Evolutionary conservation across 495 filamentous ascomycete genomes (phyloP), one percentile per base, ranked within the genome.

Genomic region (Cudoniella acicularis): DNA sequence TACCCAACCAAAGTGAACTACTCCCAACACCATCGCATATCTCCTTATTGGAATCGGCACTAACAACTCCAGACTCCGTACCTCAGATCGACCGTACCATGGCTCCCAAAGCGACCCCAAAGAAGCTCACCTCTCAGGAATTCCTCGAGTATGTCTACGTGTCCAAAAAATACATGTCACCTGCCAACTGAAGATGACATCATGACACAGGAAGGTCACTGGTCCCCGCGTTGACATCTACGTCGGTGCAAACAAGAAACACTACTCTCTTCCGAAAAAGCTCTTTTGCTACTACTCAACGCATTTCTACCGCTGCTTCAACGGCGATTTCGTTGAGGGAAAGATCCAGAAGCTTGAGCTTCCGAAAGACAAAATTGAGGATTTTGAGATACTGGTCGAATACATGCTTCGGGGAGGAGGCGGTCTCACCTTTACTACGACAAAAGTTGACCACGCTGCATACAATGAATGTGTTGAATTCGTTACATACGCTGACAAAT

Each of bases 231-330:
- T 36, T 36, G 30, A 36, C 30, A 36, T 36, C 30, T 36, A 36
- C 30, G 43, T 48, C 47, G 45, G 21, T 46, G 6, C 1, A 22
- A 13, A 20, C 8, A 18, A 20, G 18, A 41, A 50, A 26, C 16
- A 24, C 10, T 57, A 24, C 20, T 40, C 1, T 2, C 10, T 57
- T n/a, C 20, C 49, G 9, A 50, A 21, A n/a, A 2, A 3, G 2
- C 20, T 50, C 21, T 17, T 57, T 13, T 10, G 10, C 23, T 45
- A 57, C 40, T 42, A 50, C 45, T 57, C 55, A 16, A 21, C 45
- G 24, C 17, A 40, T 17, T 50, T 57, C 17, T 17, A 30, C 10
- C 30, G 30, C 30, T 36, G 30, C 13, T 36, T 36, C 30, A 36
- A 25, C 45, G 1, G 26, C 6, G 4, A 8, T 47, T 47, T 47